Conservation (phyloP, 306 rosid genomes). For the Cucurbita ficifolia region DNA sequence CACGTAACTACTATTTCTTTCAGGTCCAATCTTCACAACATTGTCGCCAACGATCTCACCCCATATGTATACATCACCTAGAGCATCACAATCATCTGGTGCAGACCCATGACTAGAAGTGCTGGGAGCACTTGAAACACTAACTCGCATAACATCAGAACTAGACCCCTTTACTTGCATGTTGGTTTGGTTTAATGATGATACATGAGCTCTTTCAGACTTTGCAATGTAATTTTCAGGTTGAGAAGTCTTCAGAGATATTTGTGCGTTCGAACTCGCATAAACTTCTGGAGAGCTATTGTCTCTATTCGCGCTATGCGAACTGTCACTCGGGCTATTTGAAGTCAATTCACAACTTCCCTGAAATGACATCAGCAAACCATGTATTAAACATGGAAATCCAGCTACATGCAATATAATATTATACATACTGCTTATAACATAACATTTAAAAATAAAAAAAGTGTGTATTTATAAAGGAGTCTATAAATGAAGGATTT, state of each 20-base stretch:
- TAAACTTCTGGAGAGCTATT: constrained; percentile 63
- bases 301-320: constrained; percentile 48
- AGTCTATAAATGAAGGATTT: not conserved
- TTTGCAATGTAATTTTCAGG: constrained; percentile 32
- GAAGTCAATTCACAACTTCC: constrained; percentile 70
- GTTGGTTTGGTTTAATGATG: constrained; percentile 47
- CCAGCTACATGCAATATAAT: not conserved
- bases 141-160: constrained; percentile 86
- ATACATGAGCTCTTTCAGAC: constrained; percentile 68
- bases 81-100: constrained; percentile 91
- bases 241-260: constrained; percentile 38
- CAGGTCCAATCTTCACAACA: constrained; percentile 53
- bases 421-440: not conserved
- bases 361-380: constrained; percentile 47
- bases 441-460: not conserved
- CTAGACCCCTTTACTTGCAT: constrained; percentile 94
- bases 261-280: constrained; percentile 34
- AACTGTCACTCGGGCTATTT: constrained; percentile 66
- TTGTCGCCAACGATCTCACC: constrained; percentile 77
- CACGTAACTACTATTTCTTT: constrained; percentile 38
- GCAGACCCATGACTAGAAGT: constrained; percentile 96
- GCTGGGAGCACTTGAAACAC: constrained; percentile 99
- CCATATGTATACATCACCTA: constrained; percentile 94
- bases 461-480: not conserved
- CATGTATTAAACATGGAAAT: constrained; percentile 9